phyloP scores from a whole-genome alignment of 257 asterid species.

The Ligustrum vulgare region DNA sequence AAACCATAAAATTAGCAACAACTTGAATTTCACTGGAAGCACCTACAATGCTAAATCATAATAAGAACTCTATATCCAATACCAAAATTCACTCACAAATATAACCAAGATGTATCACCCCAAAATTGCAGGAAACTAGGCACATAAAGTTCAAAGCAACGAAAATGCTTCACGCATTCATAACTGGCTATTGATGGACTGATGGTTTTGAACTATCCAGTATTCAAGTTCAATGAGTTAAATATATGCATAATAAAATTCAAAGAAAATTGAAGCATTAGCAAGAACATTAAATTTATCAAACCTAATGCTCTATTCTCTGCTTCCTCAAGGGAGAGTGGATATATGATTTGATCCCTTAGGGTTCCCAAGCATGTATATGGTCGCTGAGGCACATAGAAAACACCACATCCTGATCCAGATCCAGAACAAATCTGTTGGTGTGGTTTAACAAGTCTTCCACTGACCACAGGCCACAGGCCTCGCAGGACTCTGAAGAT shows the following conservation, averaged over 20 bases:
- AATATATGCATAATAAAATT: neutral
- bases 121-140: constrained; percentile 12
- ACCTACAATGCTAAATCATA: neutral
- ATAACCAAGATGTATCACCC: neutral
- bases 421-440: constrained; percentile 50
- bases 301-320: constrained; percentile 51
- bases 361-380: constrained; percentile 98
- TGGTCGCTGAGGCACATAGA: constrained; percentile 95
- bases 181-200: neutral
- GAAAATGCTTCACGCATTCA: neutral
- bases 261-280: constrained; percentile 5
- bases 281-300: constrained; percentile 27
- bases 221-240: constrained; percentile 11
- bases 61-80: neutral
- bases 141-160: constrained; percentile 4
- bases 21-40: constrained; percentile 13
- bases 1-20: neutral
- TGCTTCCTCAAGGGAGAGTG: constrained; percentile 83
- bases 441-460: constrained; percentile 67
- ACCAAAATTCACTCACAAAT: neutral
- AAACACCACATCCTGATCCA: constrained; percentile 42
- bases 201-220: neutral
- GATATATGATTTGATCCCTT: constrained; percentile 97
- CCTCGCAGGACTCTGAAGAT: constrained; percentile 95
- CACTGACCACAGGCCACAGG: constrained; percentile 93